Conservation (phyloP, 257 asterid species). For the Scutellaria baicalensis region DNA sequence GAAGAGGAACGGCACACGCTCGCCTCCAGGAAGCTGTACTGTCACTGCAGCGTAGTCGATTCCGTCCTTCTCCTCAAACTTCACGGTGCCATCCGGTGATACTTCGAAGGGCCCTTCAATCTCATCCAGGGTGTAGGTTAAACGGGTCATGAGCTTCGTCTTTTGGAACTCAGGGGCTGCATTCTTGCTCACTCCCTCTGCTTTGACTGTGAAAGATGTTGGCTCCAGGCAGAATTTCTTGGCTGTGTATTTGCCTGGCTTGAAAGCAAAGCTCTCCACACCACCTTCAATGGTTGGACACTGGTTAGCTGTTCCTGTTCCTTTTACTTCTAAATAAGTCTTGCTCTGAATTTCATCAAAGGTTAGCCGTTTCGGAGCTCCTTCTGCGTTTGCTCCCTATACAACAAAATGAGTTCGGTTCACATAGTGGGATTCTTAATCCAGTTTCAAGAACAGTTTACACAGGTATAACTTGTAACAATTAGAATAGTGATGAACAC, state of each 20-base stretch:
- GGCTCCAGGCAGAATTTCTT: slow-evolving; percentile 96
- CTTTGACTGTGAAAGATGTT: slow-evolving; percentile 95
- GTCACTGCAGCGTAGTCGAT: slow-evolving; percentile 98
- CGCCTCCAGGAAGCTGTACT: slow-evolving; percentile 98
- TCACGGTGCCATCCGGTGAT: slow-evolving; percentile 62
- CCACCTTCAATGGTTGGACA: slow-evolving; percentile 98
- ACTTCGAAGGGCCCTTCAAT: slow-evolving; percentile 97
- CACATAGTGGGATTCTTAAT: background rate
- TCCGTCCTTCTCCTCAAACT: slow-evolving; percentile 94
- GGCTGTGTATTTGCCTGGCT: slow-evolving; percentile 77
- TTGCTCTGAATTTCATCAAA: slow-evolving; percentile 89
- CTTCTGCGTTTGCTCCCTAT: slow-evolving; percentile 93
- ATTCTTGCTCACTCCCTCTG: slow-evolving; percentile 79
- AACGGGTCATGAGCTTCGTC: slow-evolving; percentile 95
- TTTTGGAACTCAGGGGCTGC: slow-evolving; percentile 81
- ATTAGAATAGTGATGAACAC: no score
- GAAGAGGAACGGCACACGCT: slow-evolving; percentile 94
- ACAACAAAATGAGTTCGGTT: background rate
- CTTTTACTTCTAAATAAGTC: slow-evolving; percentile 91
- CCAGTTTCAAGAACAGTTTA: background rate
- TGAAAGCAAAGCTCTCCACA: slow-evolving; percentile 58
- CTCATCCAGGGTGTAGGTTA: slow-evolving; percentile 96
- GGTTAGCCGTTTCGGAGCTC: slow-evolving; percentile 73
- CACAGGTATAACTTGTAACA: no score
- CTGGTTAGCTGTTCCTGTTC: slow-evolving; percentile 94